Evolutionary conservation across 1,284 basidiomycete genomes (phyloP), one percentile per base, ranked within the genome.

Genomic region (Tranzscheliella williamsii): DNA sequence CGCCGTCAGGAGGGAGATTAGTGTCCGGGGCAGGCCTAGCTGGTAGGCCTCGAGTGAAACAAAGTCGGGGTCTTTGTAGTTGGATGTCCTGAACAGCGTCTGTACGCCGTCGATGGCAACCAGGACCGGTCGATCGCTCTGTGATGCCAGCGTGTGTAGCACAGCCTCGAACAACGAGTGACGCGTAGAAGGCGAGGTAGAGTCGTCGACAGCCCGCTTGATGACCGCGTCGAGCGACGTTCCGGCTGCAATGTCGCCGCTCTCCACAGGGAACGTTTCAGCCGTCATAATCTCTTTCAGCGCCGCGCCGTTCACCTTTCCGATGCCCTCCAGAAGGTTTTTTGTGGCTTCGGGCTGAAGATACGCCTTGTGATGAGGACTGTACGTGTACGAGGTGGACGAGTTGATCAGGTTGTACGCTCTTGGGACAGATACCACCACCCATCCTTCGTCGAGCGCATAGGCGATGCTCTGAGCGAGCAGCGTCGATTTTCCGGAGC

Each of bases 71-170:
- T 91, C 86, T 31, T 86, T 84, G 80, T 95, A 96, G 16, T 81
- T 76, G 0, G 87, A 84, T 37, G 82, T 83, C 69, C 83, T 81
- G 76, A 90, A 93, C 24, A 95, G 80, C 0, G 88, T 83, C 74
- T 95, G 91, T 67, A 87, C 85, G 65, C 93, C 90, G 71, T 96
- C 93, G 1, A 95, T 79, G 0, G 90, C 91, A 22, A 94, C 79
- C 5, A 96, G 78, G 2, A 95, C 86, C 0, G 92, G 75, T 81
- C 78, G 41, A 82, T 87, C 76, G 1, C 80, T 85, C 75, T 96
- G 92, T 30, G 72, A 75, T 9, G 84, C 83, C 3, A 96, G 78
- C 45, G 86, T 84, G 15, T 81, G 81, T 70, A 95, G 78, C 5
- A 91, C 73, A 0, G 81, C 81, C 12, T 84, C 83, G 32, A 95